phyloP scores from a whole-genome alignment of 495 filamentous ascomycete genomes.

The Tuber indicum region DNA sequence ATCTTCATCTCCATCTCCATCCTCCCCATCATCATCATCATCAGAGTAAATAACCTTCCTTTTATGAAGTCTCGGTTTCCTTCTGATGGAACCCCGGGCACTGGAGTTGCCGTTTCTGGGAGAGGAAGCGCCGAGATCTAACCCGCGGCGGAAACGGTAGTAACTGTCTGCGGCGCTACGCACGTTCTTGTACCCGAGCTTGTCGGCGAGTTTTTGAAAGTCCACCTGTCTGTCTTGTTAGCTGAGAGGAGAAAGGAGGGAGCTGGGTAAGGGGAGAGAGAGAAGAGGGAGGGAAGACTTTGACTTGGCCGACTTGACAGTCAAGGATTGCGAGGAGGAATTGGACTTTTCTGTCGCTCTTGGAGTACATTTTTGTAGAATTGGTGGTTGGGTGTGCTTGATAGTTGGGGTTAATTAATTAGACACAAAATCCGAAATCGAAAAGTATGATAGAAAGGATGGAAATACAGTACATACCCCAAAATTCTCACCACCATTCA shows the following conservation, averaged over 20 bases:
- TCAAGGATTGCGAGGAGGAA: slow-evolving; percentile 29
- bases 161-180: slow-evolving; percentile 33
- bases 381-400: not conserved
- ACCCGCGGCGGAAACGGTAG: slow-evolving; percentile 29
- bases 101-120: slow-evolving; percentile 6
- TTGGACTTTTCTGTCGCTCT: slow-evolving; percentile 21
- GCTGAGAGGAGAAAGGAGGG: not conserved
- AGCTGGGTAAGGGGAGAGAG: not conserved
- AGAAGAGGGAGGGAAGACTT: slow-evolving; percentile 5
- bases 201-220: slow-evolving; percentile 27
- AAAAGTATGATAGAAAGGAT: not conserved
- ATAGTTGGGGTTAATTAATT: not conserved
- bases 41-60: slow-evolving; percentile 2
- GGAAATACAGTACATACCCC: not conserved
- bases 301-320: slow-evolving; percentile 28
- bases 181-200: slow-evolving; percentile 33
- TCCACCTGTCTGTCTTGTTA: slow-evolving; percentile 21
- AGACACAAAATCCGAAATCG: not conserved
- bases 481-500: not conserved
- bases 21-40: slow-evolving; percentile 12
- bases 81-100: not conserved
- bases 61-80: not conserved
- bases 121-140: not conserved
- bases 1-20: not conserved
- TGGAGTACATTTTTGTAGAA: slow-evolving; percentile 4